Evolutionary conservation across 1,284 basidiomycete species (phyloP), one percentile per base, ranked within the genome.

Genomic region (Leccinum ambiguum): DNA sequence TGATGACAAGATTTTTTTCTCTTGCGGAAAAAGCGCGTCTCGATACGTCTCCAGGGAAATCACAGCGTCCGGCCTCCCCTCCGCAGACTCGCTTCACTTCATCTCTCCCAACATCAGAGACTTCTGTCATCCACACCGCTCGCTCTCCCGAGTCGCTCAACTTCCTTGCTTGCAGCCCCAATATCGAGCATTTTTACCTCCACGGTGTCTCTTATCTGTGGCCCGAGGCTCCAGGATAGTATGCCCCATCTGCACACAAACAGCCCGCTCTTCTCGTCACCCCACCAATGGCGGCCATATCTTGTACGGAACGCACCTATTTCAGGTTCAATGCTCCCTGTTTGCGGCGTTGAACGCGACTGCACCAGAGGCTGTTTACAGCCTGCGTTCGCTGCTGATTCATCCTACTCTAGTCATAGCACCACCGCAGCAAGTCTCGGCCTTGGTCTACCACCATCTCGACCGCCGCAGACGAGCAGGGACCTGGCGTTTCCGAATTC

Each of bases 401-500:
- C 81, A 74, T 72, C 76, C 79, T 80, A 82, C 75, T 74, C 64
- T 53, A 71, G 67, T 61, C 80, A 78, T n/a, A 75, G 76, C 23
- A 70, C 66, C 36, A 73, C 75, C n/a, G 65, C 75, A 48, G 76
- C 76, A 10, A 73, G 73, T 21, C 76, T 81, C 26, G 83, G 82
- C 23, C 80, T 89, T 6, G 84, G 83, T 0, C 80, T 83, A n/a
- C 84, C 81, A 11, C 74, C 78, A 30, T 73, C 79, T 61, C 81
- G 88, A 14, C 85, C 84, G 70, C 81, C 5, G 80, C 84, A 65
- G 88, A 89, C 65, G 86, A 84, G 10, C 82, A 85, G 65, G 84
- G 82, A 9, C 81, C 86, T 3, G 84, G 84, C 16, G 89, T 93
- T 7, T 93, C 94, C 0, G 91, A 96, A 69, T 85, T 98, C 65